These are phyloP conservation scores for Rhynchosporium secalis DNA, from an alignment of 2,329 filamentous ascomycete species.

Conservation along the genomic window DNA sequence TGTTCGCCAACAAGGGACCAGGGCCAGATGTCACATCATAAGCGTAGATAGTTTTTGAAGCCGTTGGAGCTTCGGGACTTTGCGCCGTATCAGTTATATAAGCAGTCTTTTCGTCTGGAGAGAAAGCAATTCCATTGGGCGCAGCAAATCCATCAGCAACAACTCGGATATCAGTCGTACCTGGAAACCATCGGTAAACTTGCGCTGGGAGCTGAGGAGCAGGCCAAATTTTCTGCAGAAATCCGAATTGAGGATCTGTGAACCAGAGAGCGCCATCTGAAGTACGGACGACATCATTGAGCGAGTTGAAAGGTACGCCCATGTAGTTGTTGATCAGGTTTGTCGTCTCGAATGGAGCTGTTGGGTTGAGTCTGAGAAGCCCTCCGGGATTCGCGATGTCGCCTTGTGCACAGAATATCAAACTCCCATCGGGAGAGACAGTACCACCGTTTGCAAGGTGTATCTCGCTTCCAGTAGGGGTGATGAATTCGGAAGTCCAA, in stretches of 20 bases:
- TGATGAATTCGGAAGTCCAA: conserved; percentile 21
- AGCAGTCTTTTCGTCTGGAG: conserved; percentile 50
- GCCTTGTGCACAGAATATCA: conserved; percentile 29
- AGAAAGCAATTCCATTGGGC: conserved; percentile 60
- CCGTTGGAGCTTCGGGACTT: conserved; percentile 41
- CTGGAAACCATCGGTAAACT: conserved; percentile 55
- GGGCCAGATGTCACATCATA: conserved; percentile 19
- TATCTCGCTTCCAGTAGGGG: conserved; percentile 12
- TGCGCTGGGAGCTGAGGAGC: conserved; percentile 54
- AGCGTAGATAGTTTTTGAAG: conserved; percentile 39
- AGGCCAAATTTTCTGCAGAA: conserved; percentile 57
- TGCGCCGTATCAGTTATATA: conserved; percentile 54
- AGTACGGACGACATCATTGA: conserved; percentile 58
- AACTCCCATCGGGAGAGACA: conserved; percentile 25
- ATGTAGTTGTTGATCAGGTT: conserved; percentile 60
- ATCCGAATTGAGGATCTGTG: conserved; percentile 61
- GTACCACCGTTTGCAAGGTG: conserved; percentile 26
- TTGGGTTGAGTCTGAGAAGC: conserved; percentile 22
- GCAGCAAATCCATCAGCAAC: conserved; percentile 57
- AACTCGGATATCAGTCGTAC: conserved; percentile 52
- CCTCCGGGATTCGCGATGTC: conserved; percentile 22
- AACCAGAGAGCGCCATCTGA: conserved; percentile 59
- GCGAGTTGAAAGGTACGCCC: conserved; percentile 57
- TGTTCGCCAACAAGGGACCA: conserved; percentile 15
- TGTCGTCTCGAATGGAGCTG: conserved; percentile 28